Conservation (phyloP, 1,284 basidiomycete genomes). For the Stereum hirsutum region DNA sequence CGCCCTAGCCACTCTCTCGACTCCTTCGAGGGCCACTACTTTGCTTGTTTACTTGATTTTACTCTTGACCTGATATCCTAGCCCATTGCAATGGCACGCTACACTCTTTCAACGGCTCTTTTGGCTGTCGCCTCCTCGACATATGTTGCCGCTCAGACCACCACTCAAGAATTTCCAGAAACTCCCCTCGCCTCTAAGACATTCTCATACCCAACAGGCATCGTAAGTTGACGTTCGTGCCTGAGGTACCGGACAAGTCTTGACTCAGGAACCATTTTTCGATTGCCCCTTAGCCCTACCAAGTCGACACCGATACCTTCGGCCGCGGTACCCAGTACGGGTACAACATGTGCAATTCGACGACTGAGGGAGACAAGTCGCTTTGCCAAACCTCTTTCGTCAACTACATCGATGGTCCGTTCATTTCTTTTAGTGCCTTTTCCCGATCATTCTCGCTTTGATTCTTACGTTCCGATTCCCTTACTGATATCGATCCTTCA, state of each 20-base stretch:
- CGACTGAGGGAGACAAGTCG: constrained; percentile 46
- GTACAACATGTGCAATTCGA: constrained; percentile 66
- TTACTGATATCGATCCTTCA: no score
- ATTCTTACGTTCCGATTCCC: no score
- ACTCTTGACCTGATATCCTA: constrained; percentile 1
- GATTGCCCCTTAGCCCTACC: constrained; percentile 34
- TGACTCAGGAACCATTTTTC: neutral
- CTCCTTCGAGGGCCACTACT: neutral
- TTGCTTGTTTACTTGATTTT: neutral
- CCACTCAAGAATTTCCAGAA: constrained; percentile 26
- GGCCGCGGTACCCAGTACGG: constrained; percentile 52
- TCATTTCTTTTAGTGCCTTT: neutral
- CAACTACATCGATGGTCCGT: constrained; percentile 42
- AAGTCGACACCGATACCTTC: constrained; percentile 38
- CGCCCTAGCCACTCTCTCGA: constrained; percentile 5
- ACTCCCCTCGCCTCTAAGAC: constrained; percentile 43
- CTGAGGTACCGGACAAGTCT: no score
- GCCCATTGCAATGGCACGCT: constrained; percentile 25
- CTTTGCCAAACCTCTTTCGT: constrained; percentile 58
- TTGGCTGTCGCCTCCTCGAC: constrained; percentile 26
- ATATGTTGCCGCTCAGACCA: constrained; percentile 25
- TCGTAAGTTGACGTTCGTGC: constrained; percentile 29
- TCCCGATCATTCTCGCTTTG: no score
- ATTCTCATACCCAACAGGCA: constrained; percentile 37
- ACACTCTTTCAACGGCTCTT: constrained; percentile 36